Evolutionary conservation across 495 filamentous ascomycete species (phyloP).

Genomic region (Penicillium turbatum): DNA sequence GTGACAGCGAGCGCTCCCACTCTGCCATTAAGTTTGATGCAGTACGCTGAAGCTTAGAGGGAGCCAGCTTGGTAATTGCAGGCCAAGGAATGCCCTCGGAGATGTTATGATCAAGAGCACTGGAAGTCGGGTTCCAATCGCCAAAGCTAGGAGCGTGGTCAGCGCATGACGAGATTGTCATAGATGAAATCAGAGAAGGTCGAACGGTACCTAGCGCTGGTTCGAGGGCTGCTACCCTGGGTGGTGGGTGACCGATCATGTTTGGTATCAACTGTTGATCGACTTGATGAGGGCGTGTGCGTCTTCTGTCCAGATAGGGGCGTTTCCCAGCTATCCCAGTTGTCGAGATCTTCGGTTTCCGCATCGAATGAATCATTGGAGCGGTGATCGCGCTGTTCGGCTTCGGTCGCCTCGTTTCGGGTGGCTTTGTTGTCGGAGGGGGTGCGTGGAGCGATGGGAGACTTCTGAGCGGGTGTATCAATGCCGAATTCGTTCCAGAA

Average conservation of each 20-base stretch:
- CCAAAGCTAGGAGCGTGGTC: constrained; percentile 36
- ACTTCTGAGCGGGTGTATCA: constrained; percentile 49
- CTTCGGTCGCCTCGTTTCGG: constrained; percentile 25
- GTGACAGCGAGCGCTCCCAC: constrained; percentile 58
- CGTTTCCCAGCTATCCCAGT: constrained; percentile 70
- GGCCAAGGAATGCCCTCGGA: constrained; percentile 65
- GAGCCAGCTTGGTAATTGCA: constrained; percentile 58
- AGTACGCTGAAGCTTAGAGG: constrained; percentile 63
- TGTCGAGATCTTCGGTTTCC: constrained; percentile 54
- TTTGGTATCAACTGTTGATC: constrained; percentile 43
- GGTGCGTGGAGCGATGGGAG: constrained; percentile 32
- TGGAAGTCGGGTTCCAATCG: constrained; percentile 36
- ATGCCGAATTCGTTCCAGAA: constrained; percentile 54
- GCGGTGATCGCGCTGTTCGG: constrained; percentile 31
- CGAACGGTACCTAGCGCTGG: constrained; percentile 50
- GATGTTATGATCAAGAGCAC: constrained; percentile 33
- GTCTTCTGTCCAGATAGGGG: constrained; percentile 40
- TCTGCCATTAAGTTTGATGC: constrained; percentile 72
- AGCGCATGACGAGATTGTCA: constrained; percentile 33
- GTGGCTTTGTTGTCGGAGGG: constrained; percentile 18
- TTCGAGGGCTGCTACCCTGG: constrained; percentile 46
- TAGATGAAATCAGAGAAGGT: constrained; percentile 34
- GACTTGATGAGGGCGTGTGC: constrained; percentile 47
- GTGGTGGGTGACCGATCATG: constrained; percentile 45
- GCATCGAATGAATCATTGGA: constrained; percentile 20